phyloP scores from a whole-genome alignment of 1,284 basidiomycete genomes.

The Trichosporon ovoides region DNA sequence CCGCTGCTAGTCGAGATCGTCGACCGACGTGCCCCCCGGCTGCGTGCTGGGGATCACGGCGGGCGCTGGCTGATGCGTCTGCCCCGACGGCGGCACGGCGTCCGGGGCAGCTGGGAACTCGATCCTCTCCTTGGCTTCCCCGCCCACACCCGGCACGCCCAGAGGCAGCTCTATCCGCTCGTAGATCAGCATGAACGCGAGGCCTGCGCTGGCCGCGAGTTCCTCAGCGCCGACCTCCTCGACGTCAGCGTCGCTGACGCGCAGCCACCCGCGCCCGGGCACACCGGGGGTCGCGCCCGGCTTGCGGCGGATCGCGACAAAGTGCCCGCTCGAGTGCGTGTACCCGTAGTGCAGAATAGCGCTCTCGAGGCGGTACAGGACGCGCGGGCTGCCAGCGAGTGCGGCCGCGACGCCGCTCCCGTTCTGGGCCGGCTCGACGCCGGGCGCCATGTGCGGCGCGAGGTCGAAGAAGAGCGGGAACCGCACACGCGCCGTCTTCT shows the following conservation, averaged over 20 bases:
- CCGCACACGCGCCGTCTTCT: constrained; percentile 70
- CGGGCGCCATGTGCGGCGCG: constrained; percentile 57
- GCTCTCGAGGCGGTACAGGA: constrained; percentile 70
- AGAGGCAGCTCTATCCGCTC: constrained; percentile 57
- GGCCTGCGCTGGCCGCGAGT: constrained; percentile 55
- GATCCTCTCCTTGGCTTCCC: background rate
- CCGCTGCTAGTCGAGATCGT: background rate
- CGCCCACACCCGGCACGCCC: background rate
- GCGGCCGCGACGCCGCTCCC: background rate
- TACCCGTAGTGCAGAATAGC: constrained; percentile 81
- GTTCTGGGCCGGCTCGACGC: constrained; percentile 30
- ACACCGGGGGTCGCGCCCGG: constrained; percentile 52
- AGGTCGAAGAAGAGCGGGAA: constrained; percentile 84
- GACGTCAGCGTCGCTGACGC: constrained; percentile 78
- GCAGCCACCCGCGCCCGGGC: constrained; percentile 59
- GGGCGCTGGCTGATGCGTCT: background rate
- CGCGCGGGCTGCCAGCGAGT: constrained; percentile 36
- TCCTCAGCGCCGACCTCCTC: constrained; percentile 68
- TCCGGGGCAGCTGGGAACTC: background rate
- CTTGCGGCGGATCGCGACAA: constrained; percentile 79
- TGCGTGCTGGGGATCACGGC: background rate
- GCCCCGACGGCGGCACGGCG: background rate
- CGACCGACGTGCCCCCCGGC: constrained; percentile 4
- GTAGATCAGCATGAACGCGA: constrained; percentile 86
- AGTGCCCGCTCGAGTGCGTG: constrained; percentile 83